Base-by-base conservation (phyloP, 2,329 filamentous ascomycete species). In the Pezizomycotina sp. region DNA sequence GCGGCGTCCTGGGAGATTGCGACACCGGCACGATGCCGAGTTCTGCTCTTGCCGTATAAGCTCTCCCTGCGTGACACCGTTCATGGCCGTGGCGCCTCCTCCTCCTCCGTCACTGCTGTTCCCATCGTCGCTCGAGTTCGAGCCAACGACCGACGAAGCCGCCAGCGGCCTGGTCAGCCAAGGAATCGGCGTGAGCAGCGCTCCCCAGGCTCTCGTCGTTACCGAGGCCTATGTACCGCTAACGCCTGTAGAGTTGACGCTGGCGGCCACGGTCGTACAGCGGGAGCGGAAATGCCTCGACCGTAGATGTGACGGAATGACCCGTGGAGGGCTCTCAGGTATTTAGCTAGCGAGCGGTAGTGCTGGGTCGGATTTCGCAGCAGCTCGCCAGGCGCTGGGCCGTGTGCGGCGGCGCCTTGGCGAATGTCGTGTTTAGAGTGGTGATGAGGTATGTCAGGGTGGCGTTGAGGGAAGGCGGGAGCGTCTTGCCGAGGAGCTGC, bases 181-280 rank as follows among this genome's bases (percentile, higher is more conserved):
- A 0, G 84, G 80, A 38, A 98, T 95, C 1, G 86, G 89, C 1
- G 86, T 95, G 31, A 98, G 64, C 12, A 93, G 64, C 0, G 89
- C 89, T 5, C 89, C 89, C 14, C 86, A 86, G 8, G 77, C 77
- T 55, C 93, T 86, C 50, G 95, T 86, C 31, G 78, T 82, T 2
- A 82, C 84, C 5, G 86, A 61, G 0, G 59, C 58, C 62, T 66
- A 66, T 3, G 61, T 56, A 7, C 66, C 56, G 5, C 52, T 49
- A 10, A 48, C 57, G 48, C 56, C 59, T 44, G 38, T 52, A 47
- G 51, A 45, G 55, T 56, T 64, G 5, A 65, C 56, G 16, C 77
- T 84, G 34, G 62, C 58, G 8, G 67, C 56, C 10, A 46, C 67
- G 60, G 47, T 73, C 69, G 2, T 67, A 64, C 5, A 71, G 69